Evolutionary conservation across 768 basidiomycete genomes (phyloP).

Genomic region (Hypholoma sublateritium): DNA sequence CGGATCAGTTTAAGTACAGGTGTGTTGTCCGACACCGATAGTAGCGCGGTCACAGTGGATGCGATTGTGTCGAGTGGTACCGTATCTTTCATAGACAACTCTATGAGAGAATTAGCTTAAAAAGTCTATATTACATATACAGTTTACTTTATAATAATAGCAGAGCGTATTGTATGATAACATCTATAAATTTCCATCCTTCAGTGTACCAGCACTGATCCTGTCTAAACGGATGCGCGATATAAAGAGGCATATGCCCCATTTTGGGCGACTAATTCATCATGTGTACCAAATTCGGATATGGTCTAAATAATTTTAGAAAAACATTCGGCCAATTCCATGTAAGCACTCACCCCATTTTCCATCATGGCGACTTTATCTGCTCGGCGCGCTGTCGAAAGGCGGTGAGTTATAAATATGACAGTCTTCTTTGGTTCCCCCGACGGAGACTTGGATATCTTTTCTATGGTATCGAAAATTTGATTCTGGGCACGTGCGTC

Average conservation of each 20-base stretch:
- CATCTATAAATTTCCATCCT: conserved; percentile 1
- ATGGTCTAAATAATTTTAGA: conserved; percentile 44
- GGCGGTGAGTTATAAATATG: conserved; percentile 81
- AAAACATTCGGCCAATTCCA: not conserved
- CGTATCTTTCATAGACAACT: conserved; percentile 67
- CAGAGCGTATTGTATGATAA: conserved; percentile 1
- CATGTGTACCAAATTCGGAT: conserved; percentile 74
- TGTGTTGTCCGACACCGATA: conserved; percentile 37
- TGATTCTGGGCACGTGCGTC: conserved; percentile 80
- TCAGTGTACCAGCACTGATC: conserved; percentile 2
- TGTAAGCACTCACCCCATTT: conserved; percentile 48
- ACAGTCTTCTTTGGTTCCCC: conserved; percentile 68
- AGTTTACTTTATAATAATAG: conserved; percentile 4
- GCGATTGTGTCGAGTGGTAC: conserved; percentile 65
- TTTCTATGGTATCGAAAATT: conserved; percentile 74
- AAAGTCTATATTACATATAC: conserved; percentile 15
- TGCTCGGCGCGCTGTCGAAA: conserved; percentile 78
- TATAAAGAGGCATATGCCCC: conserved; percentile 72
- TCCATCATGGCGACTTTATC: conserved; percentile 91
- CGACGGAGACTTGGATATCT: conserved; percentile 56
- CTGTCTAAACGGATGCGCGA: conserved; percentile 56
- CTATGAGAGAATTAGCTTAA: conserved; percentile 46
- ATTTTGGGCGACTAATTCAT: conserved; percentile 57
- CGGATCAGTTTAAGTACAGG: conserved; percentile 31
- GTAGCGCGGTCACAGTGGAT: conserved; percentile 49